Evolutionary conservation across 2,329 filamentous ascomycete species (phyloP), one percentile per base, ranked within the genome.

Genomic region (Diaporthe nobilis): DNA sequence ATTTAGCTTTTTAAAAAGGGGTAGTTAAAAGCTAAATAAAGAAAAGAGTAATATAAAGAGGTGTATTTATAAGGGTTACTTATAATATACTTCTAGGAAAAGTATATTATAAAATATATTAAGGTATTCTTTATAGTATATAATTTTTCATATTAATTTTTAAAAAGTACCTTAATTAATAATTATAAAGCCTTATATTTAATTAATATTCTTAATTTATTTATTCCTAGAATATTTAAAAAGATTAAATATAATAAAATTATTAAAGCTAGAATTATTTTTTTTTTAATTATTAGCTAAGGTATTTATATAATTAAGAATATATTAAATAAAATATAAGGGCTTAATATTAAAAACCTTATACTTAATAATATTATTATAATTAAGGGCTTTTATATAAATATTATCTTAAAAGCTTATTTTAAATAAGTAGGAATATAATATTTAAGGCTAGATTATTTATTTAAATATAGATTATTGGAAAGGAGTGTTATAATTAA

Each of bases 321-420:
- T 7, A 49, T 4, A 22, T 49, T 49, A 22, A 49, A 49, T 49
- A 49, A 49, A 49, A 22, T 2, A 15, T 31, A 20, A 4, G 5
- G 15, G 15, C 44, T 49, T 20, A 49, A 49, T 49, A 61, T 13
- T n/a, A 25, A 61, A 6, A 1, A 61, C 9, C 8, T 61, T 9
- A 13, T 6, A 6, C 8, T 61, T 42, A n/a, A n/a, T 2, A 31
- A 61, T 25, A 25, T 61, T 2, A 4, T 61, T 7, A 8, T 61
- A 5, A 39, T 42, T 15, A 20, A 61, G 4, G 9, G 37, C 1
- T 61, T 61, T 34, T 25, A 61, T 61, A 61, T 61, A 22, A 61
- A 61, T 42, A 61, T 61, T 42, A 42, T 61, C 6, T 61, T 37
- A 22, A 31, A 61, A 61, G 34, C 57, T 61, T 37, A 31, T 31